phyloP scores from a whole-genome alignment of 2,329 filamentous ascomycete genomes.

The Trichoderma arundinaceum region DNA sequence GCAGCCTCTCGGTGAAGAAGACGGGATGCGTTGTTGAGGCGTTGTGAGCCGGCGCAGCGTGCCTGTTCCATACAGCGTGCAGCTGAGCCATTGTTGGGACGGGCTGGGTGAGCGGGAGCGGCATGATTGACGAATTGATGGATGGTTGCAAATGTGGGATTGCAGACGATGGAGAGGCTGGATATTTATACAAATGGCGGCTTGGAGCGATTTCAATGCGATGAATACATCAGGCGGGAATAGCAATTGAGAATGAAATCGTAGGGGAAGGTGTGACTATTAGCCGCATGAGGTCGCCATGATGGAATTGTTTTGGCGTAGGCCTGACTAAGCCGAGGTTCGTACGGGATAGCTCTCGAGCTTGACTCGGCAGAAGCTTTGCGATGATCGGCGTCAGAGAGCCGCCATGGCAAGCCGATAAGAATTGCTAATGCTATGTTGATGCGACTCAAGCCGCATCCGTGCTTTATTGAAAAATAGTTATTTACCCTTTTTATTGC shows the following conservation, averaged over 20 bases:
- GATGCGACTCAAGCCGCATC: not conserved
- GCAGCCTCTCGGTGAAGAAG: constrained; percentile 72
- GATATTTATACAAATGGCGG: not conserved
- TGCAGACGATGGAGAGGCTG: no score
- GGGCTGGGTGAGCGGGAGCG: constrained; percentile 6
- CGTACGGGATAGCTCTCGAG: not conserved
- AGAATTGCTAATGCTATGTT: not conserved
- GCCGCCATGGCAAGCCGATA: no score
- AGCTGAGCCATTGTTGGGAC: constrained; percentile 31
- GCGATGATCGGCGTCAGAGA: not conserved
- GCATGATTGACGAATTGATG: not conserved
- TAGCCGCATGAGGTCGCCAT: constrained; percentile 27
- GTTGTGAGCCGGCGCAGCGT: constrained; percentile 50
- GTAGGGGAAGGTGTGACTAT: not conserved
- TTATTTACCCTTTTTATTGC: constrained; percentile 29
- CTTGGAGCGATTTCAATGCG: not conserved
- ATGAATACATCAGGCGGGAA: not conserved
- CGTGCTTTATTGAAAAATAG: not conserved
- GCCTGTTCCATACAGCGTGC: constrained; percentile 40
- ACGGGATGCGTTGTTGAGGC: constrained; percentile 71
- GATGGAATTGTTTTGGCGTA: constrained; percentile 15
- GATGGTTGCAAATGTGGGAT: not conserved
- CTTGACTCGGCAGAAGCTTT: not conserved
- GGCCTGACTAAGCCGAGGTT: constrained; percentile 33
- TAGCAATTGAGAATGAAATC: not conserved